A percentile compares a stretch with the other conserved stretches of the same genome.
Evolutionary conservation across 176 grass and related monocot genomes (phyloP).

Genomic region (Guadua angustifolia): DNA sequence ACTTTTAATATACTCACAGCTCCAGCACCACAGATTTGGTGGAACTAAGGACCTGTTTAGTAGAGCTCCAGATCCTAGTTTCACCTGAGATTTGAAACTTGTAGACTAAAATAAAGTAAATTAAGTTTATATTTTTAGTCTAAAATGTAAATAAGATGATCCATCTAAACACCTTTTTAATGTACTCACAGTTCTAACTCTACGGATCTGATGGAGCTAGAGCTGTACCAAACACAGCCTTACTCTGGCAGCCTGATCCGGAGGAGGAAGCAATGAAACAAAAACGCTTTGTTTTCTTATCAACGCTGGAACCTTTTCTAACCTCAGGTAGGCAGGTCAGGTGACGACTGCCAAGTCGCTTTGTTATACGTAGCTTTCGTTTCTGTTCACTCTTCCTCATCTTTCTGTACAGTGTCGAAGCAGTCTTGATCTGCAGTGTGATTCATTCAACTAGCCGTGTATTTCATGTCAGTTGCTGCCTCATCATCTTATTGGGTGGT

Average conservation of each 20-base stretch:
- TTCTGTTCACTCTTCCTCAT: slow-evolving; percentile 11
- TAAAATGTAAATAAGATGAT: too few relatives aligned
- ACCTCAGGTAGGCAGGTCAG: slow-evolving; percentile 31
- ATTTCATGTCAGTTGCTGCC: not conserved
- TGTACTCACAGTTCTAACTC: too few relatives aligned
- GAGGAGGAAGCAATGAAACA: slow-evolving; percentile 21
- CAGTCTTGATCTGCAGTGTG: slow-evolving; percentile 2
- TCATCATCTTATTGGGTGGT: not conserved
- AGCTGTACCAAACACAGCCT: too few relatives aligned
- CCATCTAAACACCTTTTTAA: too few relatives aligned
- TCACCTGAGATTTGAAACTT: too few relatives aligned
- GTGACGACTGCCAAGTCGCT: not conserved
- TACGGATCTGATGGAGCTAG: too few relatives aligned
- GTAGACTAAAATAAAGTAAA: too few relatives aligned
- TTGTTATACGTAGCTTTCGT: slow-evolving; percentile 23
- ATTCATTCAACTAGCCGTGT: not conserved
- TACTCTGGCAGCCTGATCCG: slow-evolving; percentile 35
- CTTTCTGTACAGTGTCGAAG: not conserved
- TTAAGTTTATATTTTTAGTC: too few relatives aligned
- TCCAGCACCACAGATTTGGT: too few relatives aligned
- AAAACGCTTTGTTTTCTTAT: not conserved
- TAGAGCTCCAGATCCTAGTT: too few relatives aligned
- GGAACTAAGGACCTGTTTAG: too few relatives aligned
- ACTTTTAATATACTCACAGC: too few relatives aligned
- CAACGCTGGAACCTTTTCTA: not conserved